Conservation (phyloP, 441 rosid species). For the Mallotus japonicus region DNA sequence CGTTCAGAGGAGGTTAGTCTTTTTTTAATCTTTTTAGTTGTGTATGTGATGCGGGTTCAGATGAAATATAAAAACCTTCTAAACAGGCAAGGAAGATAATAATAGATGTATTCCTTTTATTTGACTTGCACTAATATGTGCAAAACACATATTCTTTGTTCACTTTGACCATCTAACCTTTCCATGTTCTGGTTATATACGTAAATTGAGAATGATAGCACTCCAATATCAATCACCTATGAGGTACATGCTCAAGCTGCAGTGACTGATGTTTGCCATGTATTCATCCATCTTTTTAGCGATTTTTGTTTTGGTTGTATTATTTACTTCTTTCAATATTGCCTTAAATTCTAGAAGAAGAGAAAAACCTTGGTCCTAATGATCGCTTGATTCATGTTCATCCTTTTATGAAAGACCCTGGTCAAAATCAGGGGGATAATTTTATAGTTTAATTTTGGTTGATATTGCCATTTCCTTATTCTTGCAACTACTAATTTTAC, state of each 20-base stretch:
- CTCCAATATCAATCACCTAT: not conserved
- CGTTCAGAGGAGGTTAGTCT: constrained; percentile 91
- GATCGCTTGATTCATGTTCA: constrained; percentile 94
- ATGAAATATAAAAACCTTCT: not conserved
- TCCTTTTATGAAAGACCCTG: constrained; percentile 77
- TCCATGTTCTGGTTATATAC: not conserved
- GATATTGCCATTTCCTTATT: not conserved
- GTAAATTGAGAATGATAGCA: not conserved
- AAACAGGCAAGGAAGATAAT: not conserved
- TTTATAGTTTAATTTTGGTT: constrained; percentile 9
- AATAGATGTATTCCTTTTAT: not conserved
- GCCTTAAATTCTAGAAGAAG: constrained; percentile 86
- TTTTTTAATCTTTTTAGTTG: not conserved
- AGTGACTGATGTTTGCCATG: not conserved
- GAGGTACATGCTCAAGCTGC: not conserved
- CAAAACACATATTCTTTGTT: not conserved
- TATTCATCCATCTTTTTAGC: not conserved
- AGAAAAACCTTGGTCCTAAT: constrained; percentile 76
- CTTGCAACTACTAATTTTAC: not conserved
- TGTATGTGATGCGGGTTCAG: not conserved
- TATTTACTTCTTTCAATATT: constrained; percentile 6
- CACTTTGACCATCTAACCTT: not conserved
- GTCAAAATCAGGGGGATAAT: constrained; percentile 68
- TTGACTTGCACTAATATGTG: not conserved
- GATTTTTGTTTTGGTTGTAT: not conserved